Percentiles rank a stretch among this genome's conserved stretches.
Evolutionary conservation across 2,329 filamentous ascomycete species (phyloP).

Genomic region (Colletotrichum sidae): DNA sequence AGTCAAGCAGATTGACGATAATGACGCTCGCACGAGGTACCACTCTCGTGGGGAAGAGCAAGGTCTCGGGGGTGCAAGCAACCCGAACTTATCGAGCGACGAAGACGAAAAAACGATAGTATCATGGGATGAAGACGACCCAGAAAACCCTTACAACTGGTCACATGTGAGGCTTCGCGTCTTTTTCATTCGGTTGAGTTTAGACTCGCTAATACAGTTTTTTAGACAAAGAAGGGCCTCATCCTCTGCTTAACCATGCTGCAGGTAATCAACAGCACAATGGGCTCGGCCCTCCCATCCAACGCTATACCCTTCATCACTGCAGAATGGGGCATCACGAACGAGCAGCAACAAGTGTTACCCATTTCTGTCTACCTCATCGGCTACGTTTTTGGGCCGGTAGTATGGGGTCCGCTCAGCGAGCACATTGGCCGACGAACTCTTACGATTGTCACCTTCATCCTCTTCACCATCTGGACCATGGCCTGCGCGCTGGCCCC

Average conservation of each 20-base stretch:
- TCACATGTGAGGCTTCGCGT: slow-evolving; percentile 46
- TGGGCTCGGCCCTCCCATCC: slow-evolving; percentile 73
- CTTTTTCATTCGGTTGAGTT: too few species aligned
- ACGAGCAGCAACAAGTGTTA: slow-evolving; percentile 58
- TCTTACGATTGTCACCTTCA: slow-evolving; percentile 58
- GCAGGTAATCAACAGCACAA: slow-evolving; percentile 75
- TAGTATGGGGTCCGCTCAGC: slow-evolving; percentile 74
- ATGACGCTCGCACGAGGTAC: slow-evolving; percentile 55
- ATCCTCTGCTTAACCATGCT: slow-evolving; percentile 67
- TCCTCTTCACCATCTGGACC: slow-evolving; percentile 61
- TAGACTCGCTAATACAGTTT: background rate
- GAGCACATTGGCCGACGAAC: slow-evolving; percentile 71
- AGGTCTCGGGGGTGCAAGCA: slow-evolving; percentile 42
- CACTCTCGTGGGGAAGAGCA: slow-evolving; percentile 49
- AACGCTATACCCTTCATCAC: slow-evolving; percentile 71
- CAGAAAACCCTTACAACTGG: slow-evolving; percentile 67
- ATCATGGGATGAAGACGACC: slow-evolving; percentile 58
- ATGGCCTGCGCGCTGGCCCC: slow-evolving; percentile 68
- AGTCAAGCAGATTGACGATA: slow-evolving; percentile 46
- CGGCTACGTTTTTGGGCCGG: slow-evolving; percentile 71
- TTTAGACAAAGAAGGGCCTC: slow-evolving; percentile 64
- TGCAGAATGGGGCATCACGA: slow-evolving; percentile 66
- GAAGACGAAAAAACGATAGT: slow-evolving; percentile 43
- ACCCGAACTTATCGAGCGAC: slow-evolving; percentile 42
- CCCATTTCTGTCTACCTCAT: slow-evolving; percentile 74